These are phyloP conservation scores for Pharnaceum exiguum DNA, from an alignment of 148 eudicot species.

Conservation along the genomic window DNA sequence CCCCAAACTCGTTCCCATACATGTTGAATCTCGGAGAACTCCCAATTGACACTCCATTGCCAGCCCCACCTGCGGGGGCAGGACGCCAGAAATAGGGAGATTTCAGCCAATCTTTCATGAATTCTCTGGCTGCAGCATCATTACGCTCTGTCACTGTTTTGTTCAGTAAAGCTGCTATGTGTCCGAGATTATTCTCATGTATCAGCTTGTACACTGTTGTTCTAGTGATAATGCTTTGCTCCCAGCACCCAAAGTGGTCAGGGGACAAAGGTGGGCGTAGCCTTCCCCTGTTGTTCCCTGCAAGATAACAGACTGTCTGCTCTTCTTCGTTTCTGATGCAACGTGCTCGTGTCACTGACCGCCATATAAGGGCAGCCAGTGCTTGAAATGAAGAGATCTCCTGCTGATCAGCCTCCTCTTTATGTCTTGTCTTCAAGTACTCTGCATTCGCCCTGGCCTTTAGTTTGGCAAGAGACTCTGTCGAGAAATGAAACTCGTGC, in stretches of 20 bases:
- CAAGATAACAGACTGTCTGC: slow-evolving; percentile 43
- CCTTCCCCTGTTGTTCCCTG: slow-evolving; percentile 49
- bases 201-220: slow-evolving; percentile 31
- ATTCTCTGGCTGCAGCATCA: background rate
- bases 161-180: slow-evolving; percentile 29
- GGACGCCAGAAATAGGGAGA: too few species aligned
- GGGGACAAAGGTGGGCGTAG: slow-evolving; percentile 40
- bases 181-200: slow-evolving; percentile 27
- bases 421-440: too few species aligned
- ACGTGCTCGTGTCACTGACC: slow-evolving; percentile 4
- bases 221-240: slow-evolving; percentile 16
- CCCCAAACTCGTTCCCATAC: slow-evolving; percentile 69
- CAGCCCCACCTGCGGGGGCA: too few species aligned
- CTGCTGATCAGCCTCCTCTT: slow-evolving; percentile 17
- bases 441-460: slow-evolving; percentile 40
- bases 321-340: background rate
- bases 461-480: slow-evolving; percentile 36
- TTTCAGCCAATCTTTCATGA: background rate
- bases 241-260: slow-evolving; percentile 55
- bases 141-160: slow-evolving; percentile 34
- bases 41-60: slow-evolving; percentile 36
- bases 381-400: slow-evolving; percentile 59
- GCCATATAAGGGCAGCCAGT: slow-evolving; percentile 53
- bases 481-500: slow-evolving; percentile 47
- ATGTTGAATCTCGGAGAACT: slow-evolving; percentile 61